Evolutionary conservation across 495 filamentous ascomycete genomes (phyloP).

Genomic region (Mycothermus thermophilus): DNA sequence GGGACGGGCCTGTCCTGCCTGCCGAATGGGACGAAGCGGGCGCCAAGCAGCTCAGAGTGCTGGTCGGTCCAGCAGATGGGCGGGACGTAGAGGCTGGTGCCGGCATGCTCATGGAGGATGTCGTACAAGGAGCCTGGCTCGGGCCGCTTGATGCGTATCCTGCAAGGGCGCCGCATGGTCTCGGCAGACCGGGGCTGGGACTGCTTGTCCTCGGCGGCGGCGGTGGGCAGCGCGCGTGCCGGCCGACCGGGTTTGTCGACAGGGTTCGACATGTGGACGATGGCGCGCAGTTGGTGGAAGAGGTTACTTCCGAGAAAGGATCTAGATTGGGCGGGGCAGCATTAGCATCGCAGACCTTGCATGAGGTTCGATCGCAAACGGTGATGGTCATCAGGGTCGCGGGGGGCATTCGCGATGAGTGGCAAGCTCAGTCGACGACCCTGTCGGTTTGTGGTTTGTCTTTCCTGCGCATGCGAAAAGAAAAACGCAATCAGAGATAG

Average conservation of each 20-base stretch:
- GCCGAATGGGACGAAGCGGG: conserved; percentile 21
- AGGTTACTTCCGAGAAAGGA: conserved; percentile 19
- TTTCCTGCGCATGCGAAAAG: too few species aligned
- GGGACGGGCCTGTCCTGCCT: conserved; percentile 21
- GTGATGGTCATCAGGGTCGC: too few species aligned
- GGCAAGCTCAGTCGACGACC: too few species aligned
- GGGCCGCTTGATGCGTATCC: conserved; percentile 16
- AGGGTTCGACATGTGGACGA: conserved; percentile 19
- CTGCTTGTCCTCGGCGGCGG: not conserved
- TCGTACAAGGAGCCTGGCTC: conserved; percentile 33
- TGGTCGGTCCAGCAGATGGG: conserved; percentile 36
- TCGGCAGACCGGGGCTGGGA: not conserved
- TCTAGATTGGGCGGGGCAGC: too few species aligned
- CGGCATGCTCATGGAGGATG: conserved; percentile 31
- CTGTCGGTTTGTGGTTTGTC: too few species aligned
- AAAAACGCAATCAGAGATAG: too few species aligned
- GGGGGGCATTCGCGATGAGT: too few species aligned
- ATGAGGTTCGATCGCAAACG: too few species aligned
- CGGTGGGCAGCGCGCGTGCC: conserved; percentile 1
- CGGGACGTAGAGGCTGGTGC: conserved; percentile 23
- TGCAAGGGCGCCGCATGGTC: conserved; percentile 1
- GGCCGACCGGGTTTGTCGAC: conserved; percentile 7
- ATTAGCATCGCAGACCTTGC: too few species aligned
- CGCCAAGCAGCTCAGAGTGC: conserved; percentile 27
- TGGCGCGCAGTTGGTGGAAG: conserved; percentile 20